Evolutionary conservation across 2,329 filamentous ascomycete species (phyloP).

Genomic region (Neurospora sp.): DNA sequence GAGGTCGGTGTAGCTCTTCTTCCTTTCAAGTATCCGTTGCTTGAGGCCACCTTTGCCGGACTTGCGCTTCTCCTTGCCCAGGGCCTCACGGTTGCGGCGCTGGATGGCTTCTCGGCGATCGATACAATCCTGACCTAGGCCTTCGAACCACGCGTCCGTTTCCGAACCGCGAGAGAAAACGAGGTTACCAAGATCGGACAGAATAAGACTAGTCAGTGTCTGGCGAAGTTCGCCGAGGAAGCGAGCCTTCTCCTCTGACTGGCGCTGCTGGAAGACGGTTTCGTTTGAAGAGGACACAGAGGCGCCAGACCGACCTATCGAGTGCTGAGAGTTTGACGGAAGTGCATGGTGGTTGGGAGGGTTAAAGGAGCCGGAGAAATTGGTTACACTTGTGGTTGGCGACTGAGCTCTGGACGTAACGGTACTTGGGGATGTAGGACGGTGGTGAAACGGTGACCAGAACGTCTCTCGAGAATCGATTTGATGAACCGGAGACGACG

Average conservation of each 20-base stretch:
- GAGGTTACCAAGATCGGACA: conserved; percentile 81
- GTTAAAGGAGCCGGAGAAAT: conserved; percentile 41
- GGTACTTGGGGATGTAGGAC: conserved; percentile 53
- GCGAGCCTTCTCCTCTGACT: conserved; percentile 60
- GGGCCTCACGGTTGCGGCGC: conserved; percentile 31
- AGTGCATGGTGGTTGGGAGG: conserved; percentile 31
- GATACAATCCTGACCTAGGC: conserved; percentile 55
- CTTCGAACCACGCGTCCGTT: conserved; percentile 79
- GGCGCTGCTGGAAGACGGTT: conserved; percentile 51
- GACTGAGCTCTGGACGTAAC: conserved; percentile 49
- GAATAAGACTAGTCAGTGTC: conserved; percentile 68
- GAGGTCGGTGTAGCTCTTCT: conserved; percentile 58
- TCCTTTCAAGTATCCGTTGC: conserved; percentile 49
- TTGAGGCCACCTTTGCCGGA: conserved; percentile 34
- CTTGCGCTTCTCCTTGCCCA: conserved; percentile 33
- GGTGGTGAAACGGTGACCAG: conserved; percentile 74
- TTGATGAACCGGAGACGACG: conserved; percentile 56
- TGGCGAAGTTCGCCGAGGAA: conserved; percentile 72
- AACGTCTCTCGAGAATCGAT: conserved; percentile 72
- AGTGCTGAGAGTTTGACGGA: conserved; percentile 36
- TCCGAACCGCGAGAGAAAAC: conserved; percentile 86
- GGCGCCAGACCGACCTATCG: conserved; percentile 50
- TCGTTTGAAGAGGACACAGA: conserved; percentile 54
- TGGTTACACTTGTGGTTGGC: conserved; percentile 51
- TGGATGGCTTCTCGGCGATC: conserved; percentile 49